Percentiles rank a stretch among this genome's conserved stretches.
phyloP scores from a whole-genome alignment of 2,329 filamentous ascomycete genomes.

The Aspergillus fumigatus region DNA sequence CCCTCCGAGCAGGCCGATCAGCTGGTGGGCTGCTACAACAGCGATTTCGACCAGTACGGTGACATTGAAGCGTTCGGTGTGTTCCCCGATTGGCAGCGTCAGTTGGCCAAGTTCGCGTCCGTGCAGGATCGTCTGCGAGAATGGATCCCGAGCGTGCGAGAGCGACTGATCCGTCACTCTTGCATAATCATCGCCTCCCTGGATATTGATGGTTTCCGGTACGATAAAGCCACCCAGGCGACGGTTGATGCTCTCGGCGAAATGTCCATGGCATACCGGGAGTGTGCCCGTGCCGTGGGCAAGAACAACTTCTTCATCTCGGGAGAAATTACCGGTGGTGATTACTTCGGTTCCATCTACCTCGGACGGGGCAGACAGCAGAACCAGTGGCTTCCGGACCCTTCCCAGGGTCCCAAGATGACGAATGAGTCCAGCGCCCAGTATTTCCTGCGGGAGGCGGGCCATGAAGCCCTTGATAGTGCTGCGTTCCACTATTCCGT shows the following conservation, averaged over 20 bases:
- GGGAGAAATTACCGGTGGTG: slow-evolving; percentile 59
- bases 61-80: slow-evolving; percentile 60
- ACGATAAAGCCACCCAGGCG: slow-evolving; percentile 61
- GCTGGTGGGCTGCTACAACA: slow-evolving; percentile 54
- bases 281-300: slow-evolving; percentile 50
- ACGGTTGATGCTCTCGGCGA: slow-evolving; percentile 57
- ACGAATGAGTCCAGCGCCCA: slow-evolving; percentile 40
- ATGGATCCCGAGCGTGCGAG: slow-evolving; percentile 54
- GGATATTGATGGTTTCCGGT: slow-evolving; percentile 61
- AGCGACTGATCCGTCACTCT: slow-evolving; percentile 56
- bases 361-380: slow-evolving; percentile 58
- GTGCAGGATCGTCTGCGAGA: slow-evolving; percentile 63
- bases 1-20: slow-evolving; percentile 42
- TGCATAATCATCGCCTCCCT: slow-evolving; percentile 57
- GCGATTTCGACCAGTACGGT: slow-evolving; percentile 61
- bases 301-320: slow-evolving; percentile 61
- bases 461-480: slow-evolving; percentile 51
- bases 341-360: slow-evolving; percentile 56
- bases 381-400: slow-evolving; percentile 43
- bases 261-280: slow-evolving; percentile 53
- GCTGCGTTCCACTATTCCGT: slow-evolving; percentile 60
- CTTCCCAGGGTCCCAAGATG: slow-evolving; percentile 45
- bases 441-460: slow-evolving; percentile 50
- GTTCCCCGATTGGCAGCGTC: slow-evolving; percentile 58
- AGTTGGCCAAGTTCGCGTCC: slow-evolving; percentile 61